Base-by-base conservation (phyloP, 2,329 filamentous ascomycete species). In the Colletotrichum plurivorum region DNA sequence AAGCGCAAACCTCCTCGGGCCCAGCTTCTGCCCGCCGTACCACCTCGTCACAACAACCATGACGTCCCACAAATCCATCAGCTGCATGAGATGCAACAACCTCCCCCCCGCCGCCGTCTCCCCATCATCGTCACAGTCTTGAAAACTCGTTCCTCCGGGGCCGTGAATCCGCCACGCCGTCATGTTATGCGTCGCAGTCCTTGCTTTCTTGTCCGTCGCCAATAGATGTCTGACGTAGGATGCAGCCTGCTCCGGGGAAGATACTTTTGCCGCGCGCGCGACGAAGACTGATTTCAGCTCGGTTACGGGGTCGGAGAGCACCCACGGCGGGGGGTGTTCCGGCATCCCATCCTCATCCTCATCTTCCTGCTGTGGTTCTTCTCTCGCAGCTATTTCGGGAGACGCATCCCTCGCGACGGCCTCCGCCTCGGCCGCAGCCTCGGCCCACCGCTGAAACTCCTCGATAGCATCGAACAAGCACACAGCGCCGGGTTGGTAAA, bases 41-140 rank as follows among this genome's bases (percentile, higher is more conserved):
- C 96, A 99, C 71, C 96, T 84, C 46, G 93, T 94, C 31, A 99
- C 95, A 4, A 99, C 92, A 0, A 99, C 94, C 84, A 98, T 92
- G 16, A 92, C 92, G 79, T 97, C 89, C 94, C 95, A 98, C 12
- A 97, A 86, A 76, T 95, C 93, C 93, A 98, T 98, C 70, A 97
- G 82, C 83, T 98, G 94, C 90, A 99, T 92, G 36, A 99, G 84
- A 82, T 97, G 94, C 69, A 98, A 81, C 76, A 99, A 81, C 49
- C 96, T 87, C 0, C 92, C 91, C 0, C 96, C 96, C 0, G 96
- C 96, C 6, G 96, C 96, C 27, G 93, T 93, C 85, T 99, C 96
- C 2, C 96, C 96, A 78, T 99, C 96, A 75, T 99, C 96, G 75
- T 99, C 93, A 77, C 92, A 98, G 80, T 99, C 96, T 79, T 98